Base-by-base conservation (phyloP, 2,329 filamentous ascomycete species). In the Talaromyces marneffei region DNA sequence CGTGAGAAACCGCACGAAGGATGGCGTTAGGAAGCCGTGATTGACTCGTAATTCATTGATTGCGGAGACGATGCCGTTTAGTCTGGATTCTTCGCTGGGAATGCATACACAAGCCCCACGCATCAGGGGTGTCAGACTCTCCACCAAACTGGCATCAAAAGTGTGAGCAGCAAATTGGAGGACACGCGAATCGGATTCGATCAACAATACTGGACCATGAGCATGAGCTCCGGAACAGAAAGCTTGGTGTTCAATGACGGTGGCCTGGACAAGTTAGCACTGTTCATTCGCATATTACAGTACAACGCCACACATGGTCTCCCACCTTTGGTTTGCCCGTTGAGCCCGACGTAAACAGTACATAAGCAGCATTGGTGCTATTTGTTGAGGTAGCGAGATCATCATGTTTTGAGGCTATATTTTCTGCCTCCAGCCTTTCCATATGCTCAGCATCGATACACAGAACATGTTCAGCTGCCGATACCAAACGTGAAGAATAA, bases 201-300 rank as follows among this genome's bases (percentile, higher is more conserved):
- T 3, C 78, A 77, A 5, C 86, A 75, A 0, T 80, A 79, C 0
- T 75, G 71, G 0, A 79, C 83, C 63, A 85, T 83, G 1, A 79
- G 78, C 14, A 79, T 70, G 27, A 83, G 81, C 8, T 80, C 79
- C 60, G 10, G 85, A 84, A 1, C 84, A 80, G 14, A 86, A 79
- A 0, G 85, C 81, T 0, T 76, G 75, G 66, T 90, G 87, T 10
- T 83, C 83, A 63, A 88, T 82, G 54, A 87, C 80, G n/a, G 87
- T 83, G 3, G 85, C 87, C 75, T 77, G 59, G 3, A 14, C 12
- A 9, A 23, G 48, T 60, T 46, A 60, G 58, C 58, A 70, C n/a
- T 77, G n/a, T n/a, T 74, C 0, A 78, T 77, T 95, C 82, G 70
- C 96, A 92, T 0, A 84, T 48, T 48, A 20, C 9, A 2, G 29